Evolutionary conservation across 2,329 filamentous ascomycete species (phyloP).

Genomic region (Fusarium avenaceum): DNA sequence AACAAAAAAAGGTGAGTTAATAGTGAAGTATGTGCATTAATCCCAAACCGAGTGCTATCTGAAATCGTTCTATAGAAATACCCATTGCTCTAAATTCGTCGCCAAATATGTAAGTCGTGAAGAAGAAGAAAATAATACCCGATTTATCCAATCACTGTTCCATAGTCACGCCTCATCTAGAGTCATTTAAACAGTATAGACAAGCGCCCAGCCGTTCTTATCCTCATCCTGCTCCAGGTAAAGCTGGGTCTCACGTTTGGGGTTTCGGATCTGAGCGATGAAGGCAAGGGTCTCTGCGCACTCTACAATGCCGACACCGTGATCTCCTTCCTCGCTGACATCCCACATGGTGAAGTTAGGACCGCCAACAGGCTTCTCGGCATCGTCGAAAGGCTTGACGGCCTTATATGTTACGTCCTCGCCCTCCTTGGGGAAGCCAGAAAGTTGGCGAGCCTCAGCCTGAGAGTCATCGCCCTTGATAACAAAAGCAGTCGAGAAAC

Average conservation of each 20-base stretch:
- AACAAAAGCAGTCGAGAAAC: conserved; percentile 54
- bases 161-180: background rate
- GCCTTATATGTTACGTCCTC: conserved; percentile 42
- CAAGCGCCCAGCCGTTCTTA: conserved; percentile 49
- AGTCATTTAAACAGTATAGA: conserved; percentile 17
- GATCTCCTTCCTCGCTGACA: conserved; percentile 17
- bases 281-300: conserved; percentile 50
- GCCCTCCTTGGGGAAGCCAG: conserved; percentile 40
- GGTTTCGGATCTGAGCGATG: conserved; percentile 42
- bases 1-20: background rate
- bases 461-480: conserved; percentile 50
- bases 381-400: conserved; percentile 44
- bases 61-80: background rate
- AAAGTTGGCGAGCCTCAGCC: conserved; percentile 42
- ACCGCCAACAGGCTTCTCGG: conserved; percentile 26
- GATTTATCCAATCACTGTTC: background rate
- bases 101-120: background rate
- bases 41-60: background rate
- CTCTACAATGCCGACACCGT: conserved; percentile 43
- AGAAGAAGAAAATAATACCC: background rate
- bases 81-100: background rate
- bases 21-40: background rate
- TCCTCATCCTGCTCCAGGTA: conserved; percentile 50
- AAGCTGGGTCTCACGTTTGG: conserved; percentile 45
- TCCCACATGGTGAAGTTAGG: conserved; percentile 53